A percentile compares a stretch with the other conserved stretches of the same genome.
These are phyloP conservation scores for Monosporascus sp. DNA, from an alignment of 2,329 filamentous ascomycete species.

Conservation along the genomic window DNA sequence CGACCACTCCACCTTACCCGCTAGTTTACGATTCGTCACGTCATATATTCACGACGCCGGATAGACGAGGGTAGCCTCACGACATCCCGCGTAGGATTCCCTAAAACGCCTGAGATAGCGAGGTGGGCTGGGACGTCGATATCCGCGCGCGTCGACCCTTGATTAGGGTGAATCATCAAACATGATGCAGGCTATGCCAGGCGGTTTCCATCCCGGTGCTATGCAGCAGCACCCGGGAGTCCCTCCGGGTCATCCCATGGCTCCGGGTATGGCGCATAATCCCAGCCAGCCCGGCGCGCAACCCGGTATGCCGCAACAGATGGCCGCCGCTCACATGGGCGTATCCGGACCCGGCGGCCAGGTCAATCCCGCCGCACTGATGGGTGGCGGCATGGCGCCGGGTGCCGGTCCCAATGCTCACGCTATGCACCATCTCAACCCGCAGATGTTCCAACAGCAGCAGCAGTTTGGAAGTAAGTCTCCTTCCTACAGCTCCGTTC, in stretches of 20 bases:
- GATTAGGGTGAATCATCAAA: constrained; percentile 29
- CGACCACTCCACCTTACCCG: background rate
- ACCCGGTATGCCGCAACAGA: constrained; percentile 62
- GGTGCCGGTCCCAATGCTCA: constrained; percentile 61
- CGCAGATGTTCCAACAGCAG: constrained; percentile 50
- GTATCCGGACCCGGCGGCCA: constrained; percentile 68
- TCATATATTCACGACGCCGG: constrained; percentile 8
- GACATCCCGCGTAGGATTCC: background rate
- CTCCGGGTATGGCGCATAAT: constrained; percentile 59
- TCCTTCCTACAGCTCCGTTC: background rate
- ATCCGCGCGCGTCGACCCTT: constrained; percentile 56
- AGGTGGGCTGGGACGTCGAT: constrained; percentile 42
- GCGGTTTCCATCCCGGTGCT: constrained; percentile 57
- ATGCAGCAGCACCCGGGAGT: constrained; percentile 69
- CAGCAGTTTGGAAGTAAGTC: constrained; percentile 30
- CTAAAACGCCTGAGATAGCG: constrained; percentile 43
- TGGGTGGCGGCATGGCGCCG: constrained; percentile 70
- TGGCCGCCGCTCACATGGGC: constrained; percentile 58
- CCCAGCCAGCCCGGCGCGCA: constrained; percentile 65
- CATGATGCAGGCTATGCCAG: constrained; percentile 69
- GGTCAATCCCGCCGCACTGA: constrained; percentile 68
- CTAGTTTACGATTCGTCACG: constrained; percentile 5
- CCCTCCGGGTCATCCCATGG: constrained; percentile 59
- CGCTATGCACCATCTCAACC: constrained; percentile 66
- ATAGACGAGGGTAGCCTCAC: too few species aligned